phyloP scores from a whole-genome alignment of 2,329 filamentous ascomycete genomes.

The Biscogniauxia mediterranea region DNA sequence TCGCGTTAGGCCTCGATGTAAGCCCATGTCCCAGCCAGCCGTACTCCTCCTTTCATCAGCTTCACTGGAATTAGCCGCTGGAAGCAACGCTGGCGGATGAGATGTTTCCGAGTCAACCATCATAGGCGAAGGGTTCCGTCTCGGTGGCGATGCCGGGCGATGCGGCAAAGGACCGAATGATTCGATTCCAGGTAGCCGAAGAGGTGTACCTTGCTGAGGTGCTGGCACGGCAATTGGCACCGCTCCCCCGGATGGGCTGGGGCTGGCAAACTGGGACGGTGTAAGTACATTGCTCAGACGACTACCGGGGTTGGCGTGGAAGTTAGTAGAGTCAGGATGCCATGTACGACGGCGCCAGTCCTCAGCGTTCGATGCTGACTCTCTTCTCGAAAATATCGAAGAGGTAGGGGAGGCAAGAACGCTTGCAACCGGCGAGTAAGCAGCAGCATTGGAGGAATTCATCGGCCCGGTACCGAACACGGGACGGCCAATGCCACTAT shows the following conservation, averaged over 20 bases:
- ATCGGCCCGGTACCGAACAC: conserved; percentile 52
- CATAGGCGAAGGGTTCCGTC: conserved; percentile 73
- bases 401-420: conserved; percentile 65
- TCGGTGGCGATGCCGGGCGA: conserved; percentile 59
- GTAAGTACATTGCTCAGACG: conserved; percentile 74
- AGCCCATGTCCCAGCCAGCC: conserved; percentile 62
- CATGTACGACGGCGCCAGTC: conserved; percentile 83
- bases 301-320: conserved; percentile 62
- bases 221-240: conserved; percentile 46
- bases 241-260: conserved; percentile 48
- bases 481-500: conserved; percentile 56
- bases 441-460: conserved; percentile 53
- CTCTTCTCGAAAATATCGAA: conserved; percentile 62
- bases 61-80: conserved; percentile 31
- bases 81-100: conserved; percentile 36
- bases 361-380: conserved; percentile 65
- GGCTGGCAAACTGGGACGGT: conserved; percentile 56
- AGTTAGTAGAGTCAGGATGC: conserved; percentile 76
- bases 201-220: conserved; percentile 53
- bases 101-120: conserved; percentile 59
- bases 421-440: conserved; percentile 59
- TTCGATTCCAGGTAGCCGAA: conserved; percentile 84
- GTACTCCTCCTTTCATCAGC: conserved; percentile 49
- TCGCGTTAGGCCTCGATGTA: conserved; percentile 65
- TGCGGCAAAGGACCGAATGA: conserved; percentile 79